Base-by-base conservation (phyloP, 805 yeast genomes). In the Candida cerambycidarum region DNA sequence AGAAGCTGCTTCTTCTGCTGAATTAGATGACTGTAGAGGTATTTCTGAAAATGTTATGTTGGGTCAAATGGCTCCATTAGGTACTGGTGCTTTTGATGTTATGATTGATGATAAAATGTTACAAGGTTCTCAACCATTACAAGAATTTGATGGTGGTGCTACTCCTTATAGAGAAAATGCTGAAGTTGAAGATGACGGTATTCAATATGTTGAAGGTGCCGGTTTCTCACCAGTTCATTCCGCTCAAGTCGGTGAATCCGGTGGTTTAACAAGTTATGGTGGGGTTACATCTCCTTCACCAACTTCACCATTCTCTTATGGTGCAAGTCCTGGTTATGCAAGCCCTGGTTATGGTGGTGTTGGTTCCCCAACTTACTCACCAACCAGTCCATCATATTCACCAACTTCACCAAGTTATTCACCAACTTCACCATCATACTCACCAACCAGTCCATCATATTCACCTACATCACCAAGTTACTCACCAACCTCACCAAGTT, bases 1-100 rank as follows among this genome's bases (percentile, higher is more conserved):
- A 56, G 99, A 93, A 60, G 99, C 99, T 14, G 99, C 97, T 64
- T 96, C 98, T 4, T 81, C 95, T 32, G 99, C 98, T 14, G 99
- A 93, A 62, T 73, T 93, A 44, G 99, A 93, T 69, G 97, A 93
- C 54, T 93, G 99, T 69, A 87, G 89, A 53, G 99, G 99, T 76
- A 96, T 93, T 47, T 93, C 99, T 29, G 97, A 93, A 65, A 93
- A 93, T 62, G 96, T 93, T 46, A 88, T 93, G 73, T 79, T 93
- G 59, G 99, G 99, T 39, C 99, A 93, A 75, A 79, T 93, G 77
- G 98, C 99, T 16, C 98, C 99, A 46, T 79, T 93, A 55, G 99
- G 99, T 67, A 93, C 99, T 2, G 99, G 99, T 61, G 85, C 96
- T 0, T 93, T 93, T 60, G 98, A 93, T 61, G 92, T 93, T 29